Percentiles rank a stretch among this genome's conserved stretches.
Conservation (phyloP, 345 rosid genomes). For the Draba incana region DNA sequence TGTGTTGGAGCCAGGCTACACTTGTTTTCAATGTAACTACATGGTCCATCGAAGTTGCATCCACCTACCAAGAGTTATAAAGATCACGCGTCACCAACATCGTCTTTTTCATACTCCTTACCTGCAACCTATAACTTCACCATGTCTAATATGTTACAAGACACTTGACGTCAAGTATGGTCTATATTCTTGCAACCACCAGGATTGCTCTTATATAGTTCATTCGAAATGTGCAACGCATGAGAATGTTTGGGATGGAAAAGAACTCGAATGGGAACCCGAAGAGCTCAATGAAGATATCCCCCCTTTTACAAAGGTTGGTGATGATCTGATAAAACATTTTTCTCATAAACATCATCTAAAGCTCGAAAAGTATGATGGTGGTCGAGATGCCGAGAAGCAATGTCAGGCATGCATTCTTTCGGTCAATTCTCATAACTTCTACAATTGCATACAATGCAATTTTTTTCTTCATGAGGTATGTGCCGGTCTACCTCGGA, state of each 20-base stretch:
- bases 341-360: constrained; percentile 5
- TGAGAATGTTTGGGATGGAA: constrained; percentile 2
- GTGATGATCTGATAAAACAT: neutral
- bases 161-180: neutral
- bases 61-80: constrained; percentile 21
- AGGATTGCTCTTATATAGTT: neutral
- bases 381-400: constrained; percentile 3
- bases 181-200: neutral
- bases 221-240: constrained; percentile 22
- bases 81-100: constrained; percentile 18
- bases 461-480: neutral
- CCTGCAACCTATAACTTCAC: neutral
- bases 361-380: neutral
- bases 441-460: neutral
- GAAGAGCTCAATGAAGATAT: neutral
- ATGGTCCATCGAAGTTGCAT: constrained; percentile 16
- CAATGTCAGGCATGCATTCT: constrained; percentile 9
- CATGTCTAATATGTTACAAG: neutral
- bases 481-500: constrained; percentile 12
- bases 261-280: constrained; percentile 4
- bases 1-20: neutral
- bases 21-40: constrained; percentile 11
- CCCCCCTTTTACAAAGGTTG: neutral
- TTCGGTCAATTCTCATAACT: neutral
- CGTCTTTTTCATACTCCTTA: constrained; percentile 13